Evolutionary conservation across 73 alveolate genomes (phyloP).

Genomic region (Paramecium primaurelia): DNA sequence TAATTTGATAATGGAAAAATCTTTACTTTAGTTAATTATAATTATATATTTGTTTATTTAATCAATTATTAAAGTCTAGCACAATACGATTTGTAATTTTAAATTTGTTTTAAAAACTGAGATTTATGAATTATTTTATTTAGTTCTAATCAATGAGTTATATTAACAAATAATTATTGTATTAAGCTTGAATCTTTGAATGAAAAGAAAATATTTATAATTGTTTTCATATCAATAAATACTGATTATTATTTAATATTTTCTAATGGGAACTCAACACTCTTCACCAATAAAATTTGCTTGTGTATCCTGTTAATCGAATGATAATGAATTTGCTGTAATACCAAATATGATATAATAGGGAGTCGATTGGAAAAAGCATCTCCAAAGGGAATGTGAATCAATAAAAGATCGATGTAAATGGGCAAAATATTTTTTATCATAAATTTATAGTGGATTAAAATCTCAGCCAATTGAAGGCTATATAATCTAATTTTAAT

Average conservation of each 20-base stretch:
- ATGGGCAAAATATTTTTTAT: constrained; percentile 8
- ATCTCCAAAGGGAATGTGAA: neutral
- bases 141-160: too few species aligned
- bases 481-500: neutral
- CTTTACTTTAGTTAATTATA: too few species aligned
- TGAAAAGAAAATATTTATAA: neutral
- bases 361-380: neutral
- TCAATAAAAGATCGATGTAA: neutral
- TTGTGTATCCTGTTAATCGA: neutral
- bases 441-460: neutral
- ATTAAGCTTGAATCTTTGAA: neutral
- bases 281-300: neutral
- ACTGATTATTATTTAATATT: too few species aligned
- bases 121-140: too few species aligned
- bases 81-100: too few species aligned
- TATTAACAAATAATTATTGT: too few species aligned
- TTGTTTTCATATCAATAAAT: neutral
- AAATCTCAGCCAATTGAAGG: neutral
- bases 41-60: too few species aligned
- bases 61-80: too few species aligned
- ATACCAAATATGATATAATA: neutral
- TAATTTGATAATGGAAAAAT: too few species aligned
- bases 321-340: neutral
- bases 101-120: too few species aligned
- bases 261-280: neutral